Evolutionary conservation across 768 basidiomycete species (phyloP).

Genomic region (Boletellus emodensis): DNA sequence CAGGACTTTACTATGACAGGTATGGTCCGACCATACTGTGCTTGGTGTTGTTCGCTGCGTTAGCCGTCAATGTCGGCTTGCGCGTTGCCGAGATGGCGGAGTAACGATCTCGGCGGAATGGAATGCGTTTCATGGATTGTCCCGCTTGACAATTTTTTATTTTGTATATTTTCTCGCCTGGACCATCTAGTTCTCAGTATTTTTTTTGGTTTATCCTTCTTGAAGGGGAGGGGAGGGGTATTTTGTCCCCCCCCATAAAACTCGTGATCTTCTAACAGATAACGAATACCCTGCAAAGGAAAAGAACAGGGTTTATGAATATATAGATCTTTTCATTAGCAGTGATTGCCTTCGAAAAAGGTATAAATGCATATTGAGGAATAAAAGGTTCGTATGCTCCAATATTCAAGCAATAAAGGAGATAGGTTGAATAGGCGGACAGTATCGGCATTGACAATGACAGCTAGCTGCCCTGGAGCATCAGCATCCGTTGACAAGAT

Average conservation of each 20-base stretch:
- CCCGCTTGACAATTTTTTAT: neutral
- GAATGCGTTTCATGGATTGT: neutral
- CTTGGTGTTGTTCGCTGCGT: constrained; percentile 59
- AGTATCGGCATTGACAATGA: constrained; percentile 2
- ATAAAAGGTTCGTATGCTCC: constrained; percentile 22
- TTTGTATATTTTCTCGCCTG: neutral
- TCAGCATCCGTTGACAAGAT: constrained; percentile 17
- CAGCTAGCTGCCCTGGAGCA: constrained; percentile 19
- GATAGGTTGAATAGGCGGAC: constrained; percentile 10
- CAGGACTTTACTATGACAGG: constrained; percentile 85
- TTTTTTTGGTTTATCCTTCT: neutral
- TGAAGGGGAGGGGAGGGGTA: too few species aligned
- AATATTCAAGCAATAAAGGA: constrained; percentile 15
- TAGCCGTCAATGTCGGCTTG: constrained; percentile 73
- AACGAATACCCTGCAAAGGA: neutral
- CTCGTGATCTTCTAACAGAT: neutral
- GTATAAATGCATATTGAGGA: constrained; percentile 26
- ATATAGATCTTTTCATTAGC: constrained; percentile 24
- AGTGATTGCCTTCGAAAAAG: constrained; percentile 12
- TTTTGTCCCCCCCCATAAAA: neutral
- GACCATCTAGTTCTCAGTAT: neutral
- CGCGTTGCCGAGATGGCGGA: constrained; percentile 52
- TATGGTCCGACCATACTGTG: constrained; percentile 81
- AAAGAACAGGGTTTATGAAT: neutral
- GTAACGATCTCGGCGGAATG: neutral